Evolutionary conservation across 176 grass and related monocot genomes (phyloP).

Genomic region (Musa acuminata): DNA sequence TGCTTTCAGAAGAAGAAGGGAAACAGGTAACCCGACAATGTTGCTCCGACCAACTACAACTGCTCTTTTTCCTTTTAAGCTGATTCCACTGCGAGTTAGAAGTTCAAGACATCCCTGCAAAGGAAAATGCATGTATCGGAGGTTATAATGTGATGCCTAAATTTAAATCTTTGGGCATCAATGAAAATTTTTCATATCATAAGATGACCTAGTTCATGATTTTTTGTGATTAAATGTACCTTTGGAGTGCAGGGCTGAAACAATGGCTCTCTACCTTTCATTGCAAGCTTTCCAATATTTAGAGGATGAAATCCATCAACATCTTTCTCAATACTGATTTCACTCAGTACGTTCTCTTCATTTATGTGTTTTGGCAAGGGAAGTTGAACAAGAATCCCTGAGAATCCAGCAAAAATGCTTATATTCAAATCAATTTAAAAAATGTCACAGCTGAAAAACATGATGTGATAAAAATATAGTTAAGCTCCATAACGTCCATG

Average conservation of each 20-base stretch:
- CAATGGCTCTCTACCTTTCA: constrained; percentile 89
- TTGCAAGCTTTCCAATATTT: constrained; percentile 94
- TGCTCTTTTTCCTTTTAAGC: constrained; percentile 60
- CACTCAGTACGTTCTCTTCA: constrained; percentile 71
- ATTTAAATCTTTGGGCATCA: neutral
- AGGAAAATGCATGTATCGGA: neutral
- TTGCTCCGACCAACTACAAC: constrained; percentile 93
- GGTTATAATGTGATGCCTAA: neutral
- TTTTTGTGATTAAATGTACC: constrained; percentile 28
- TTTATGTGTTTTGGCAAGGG: constrained; percentile 93
- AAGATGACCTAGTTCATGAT: neutral
- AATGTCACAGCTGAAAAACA: neutral
- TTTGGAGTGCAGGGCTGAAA: constrained; percentile 85
- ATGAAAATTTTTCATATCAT: neutral
- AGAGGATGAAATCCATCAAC: constrained; percentile 97
- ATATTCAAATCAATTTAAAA: neutral
- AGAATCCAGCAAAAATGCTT: neutral
- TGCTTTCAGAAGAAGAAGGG: constrained; percentile 83
- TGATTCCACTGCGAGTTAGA: constrained; percentile 55
- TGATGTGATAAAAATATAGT: neutral
- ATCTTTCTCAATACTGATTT: constrained; percentile 85
- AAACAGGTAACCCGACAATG: constrained; percentile 77
- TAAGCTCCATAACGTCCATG: neutral
- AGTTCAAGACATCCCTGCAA: constrained; percentile 92
- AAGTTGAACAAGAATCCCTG: constrained; percentile 91